Percentiles rank a stretch among this genome's conserved stretches.
phyloP scores from a whole-genome alignment of 768 basidiomycete species.

The Mycena leptocephala region DNA sequence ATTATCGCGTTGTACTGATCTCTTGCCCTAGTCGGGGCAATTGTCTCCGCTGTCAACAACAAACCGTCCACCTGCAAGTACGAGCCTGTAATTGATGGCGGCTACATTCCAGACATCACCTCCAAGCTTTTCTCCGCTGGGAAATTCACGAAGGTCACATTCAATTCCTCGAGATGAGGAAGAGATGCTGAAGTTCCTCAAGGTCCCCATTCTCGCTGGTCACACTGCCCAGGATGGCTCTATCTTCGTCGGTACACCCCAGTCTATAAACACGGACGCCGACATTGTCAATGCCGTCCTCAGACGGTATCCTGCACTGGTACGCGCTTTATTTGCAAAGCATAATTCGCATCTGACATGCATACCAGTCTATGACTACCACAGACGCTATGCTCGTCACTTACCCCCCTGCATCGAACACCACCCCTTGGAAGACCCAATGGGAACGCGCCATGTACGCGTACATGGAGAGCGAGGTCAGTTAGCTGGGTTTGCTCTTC shows the following conservation, averaged over 20 bases:
- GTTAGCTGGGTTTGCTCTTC: background rate
- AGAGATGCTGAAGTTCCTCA: background rate
- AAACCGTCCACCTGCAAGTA: conserved; percentile 42
- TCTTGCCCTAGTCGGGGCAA: conserved; percentile 34
- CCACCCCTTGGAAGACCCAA: conserved; percentile 38
- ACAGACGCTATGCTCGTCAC: conserved; percentile 33
- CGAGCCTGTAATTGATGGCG: conserved; percentile 40
- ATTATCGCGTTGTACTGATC: background rate
- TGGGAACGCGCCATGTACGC: conserved; percentile 43
- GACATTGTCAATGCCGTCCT: conserved; percentile 26
- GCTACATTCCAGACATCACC: conserved; percentile 45
- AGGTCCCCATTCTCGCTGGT: conserved; percentile 39
- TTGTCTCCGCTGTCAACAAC: too few species aligned
- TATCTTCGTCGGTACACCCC: conserved; percentile 34
- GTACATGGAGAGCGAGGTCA: conserved; percentile 40
- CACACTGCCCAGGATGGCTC: conserved; percentile 39
- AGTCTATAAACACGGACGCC: conserved; percentile 30
- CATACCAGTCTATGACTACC: background rate
- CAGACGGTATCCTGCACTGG: conserved; percentile 34
- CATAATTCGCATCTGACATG: background rate
- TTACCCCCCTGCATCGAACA: conserved; percentile 32
- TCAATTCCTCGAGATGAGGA: too few species aligned
- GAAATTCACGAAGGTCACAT: too few species aligned
- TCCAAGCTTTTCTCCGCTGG: conserved; percentile 42
- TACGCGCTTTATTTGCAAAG: background rate